Percentiles rank a stretch among this genome's conserved stretches.
These are phyloP conservation scores for Penicillium sp. DNA, from an alignment of 2,329 filamentous ascomycete species.

Conservation along the genomic window DNA sequence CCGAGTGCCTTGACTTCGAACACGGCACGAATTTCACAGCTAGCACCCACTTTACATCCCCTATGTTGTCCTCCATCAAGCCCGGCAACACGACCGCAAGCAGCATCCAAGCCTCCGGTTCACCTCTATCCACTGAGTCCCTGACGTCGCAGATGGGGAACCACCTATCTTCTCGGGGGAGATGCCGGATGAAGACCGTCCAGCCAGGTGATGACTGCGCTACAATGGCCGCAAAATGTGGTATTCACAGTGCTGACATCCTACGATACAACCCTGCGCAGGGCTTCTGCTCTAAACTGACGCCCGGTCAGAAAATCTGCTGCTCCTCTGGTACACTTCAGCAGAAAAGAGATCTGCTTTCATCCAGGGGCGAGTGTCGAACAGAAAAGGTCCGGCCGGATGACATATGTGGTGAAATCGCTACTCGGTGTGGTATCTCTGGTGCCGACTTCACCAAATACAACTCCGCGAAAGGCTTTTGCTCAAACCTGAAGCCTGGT, in stretches of 20 bases:
- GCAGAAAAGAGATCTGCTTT: not conserved
- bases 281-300: too few species aligned
- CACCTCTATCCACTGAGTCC: too few species aligned
- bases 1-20: not conserved
- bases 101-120: too few species aligned
- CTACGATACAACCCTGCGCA: too few species aligned
- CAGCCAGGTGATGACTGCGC: too few species aligned
- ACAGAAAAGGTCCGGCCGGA: not conserved
- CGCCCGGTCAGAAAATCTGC: too few species aligned
- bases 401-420: constrained; percentile 26
- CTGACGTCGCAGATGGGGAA: too few species aligned
- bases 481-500: constrained; percentile 31
- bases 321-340: not conserved
- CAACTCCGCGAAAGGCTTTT: constrained; percentile 32
- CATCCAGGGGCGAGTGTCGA: not conserved
- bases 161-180: too few species aligned
- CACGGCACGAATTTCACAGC: not conserved
- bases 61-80: not conserved
- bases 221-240: too few species aligned
- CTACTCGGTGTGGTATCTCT: constrained; percentile 32
- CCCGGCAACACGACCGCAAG: not conserved
- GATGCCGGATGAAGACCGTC: not conserved
- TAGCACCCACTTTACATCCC: not conserved
- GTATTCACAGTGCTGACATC: too few species aligned
- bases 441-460: constrained; percentile 38